These are phyloP conservation scores for Ascochyta fabae DNA, from an alignment of 2,329 filamentous ascomycete genomes.

Conservation along the genomic window DNA sequence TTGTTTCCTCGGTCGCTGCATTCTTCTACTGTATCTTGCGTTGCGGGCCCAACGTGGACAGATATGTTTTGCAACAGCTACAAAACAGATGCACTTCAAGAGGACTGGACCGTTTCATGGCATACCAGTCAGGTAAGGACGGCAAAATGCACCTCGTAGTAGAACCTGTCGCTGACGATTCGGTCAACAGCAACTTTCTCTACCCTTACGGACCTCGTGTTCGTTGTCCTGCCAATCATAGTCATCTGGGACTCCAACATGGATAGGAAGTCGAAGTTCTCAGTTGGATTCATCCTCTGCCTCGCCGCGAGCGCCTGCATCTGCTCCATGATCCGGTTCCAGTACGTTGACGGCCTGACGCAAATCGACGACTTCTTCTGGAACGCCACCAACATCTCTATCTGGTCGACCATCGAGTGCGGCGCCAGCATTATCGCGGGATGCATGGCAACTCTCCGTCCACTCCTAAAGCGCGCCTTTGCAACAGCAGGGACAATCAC, in stretches of 20 bases:
- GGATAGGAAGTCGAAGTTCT: conserved; percentile 59
- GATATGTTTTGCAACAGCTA: conserved; percentile 41
- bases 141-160: not conserved
- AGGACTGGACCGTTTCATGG: conserved; percentile 59
- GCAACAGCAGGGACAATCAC: conserved; percentile 8
- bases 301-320: conserved; percentile 60
- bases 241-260: conserved; percentile 65
- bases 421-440: conserved; percentile 55
- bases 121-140: conserved; percentile 48
- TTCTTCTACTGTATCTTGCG: conserved; percentile 61
- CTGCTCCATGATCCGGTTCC: conserved; percentile 60
- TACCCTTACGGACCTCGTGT: conserved; percentile 42
- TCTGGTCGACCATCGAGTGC: conserved; percentile 48
- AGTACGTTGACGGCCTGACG: conserved; percentile 51
- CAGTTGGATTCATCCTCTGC: conserved; percentile 60
- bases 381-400: conserved; percentile 55
- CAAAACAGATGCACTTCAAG: conserved; percentile 51
- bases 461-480: conserved; percentile 48
- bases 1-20: conserved; percentile 47
- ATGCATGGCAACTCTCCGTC: conserved; percentile 59
- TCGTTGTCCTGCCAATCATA: conserved; percentile 48
- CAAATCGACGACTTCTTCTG: conserved; percentile 55
- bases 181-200: conserved; percentile 30
- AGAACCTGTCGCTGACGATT: not conserved
- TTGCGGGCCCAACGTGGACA: conserved; percentile 49